Percentiles rank a stretch among this genome's conserved stretches.
Conservation (phyloP, 2,329 filamentous ascomycete species). For the Xylaria multiplex region DNA sequence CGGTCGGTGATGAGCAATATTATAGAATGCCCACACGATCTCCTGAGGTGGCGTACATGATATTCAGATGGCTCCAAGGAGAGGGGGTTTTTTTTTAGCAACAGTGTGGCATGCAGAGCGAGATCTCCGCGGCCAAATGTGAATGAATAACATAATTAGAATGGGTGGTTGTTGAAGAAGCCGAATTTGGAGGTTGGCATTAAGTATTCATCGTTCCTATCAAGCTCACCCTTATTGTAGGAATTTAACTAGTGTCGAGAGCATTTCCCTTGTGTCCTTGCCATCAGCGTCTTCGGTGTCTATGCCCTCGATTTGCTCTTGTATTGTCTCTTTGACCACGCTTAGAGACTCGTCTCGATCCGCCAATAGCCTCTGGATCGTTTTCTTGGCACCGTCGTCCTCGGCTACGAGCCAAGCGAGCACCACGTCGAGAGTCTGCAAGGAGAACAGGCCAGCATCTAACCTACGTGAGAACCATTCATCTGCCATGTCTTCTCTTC, state of each 20-base stretch:
- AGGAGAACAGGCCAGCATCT: constrained; percentile 83
- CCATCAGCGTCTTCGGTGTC: constrained; percentile 63
- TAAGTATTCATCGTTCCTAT: constrained; percentile 39
- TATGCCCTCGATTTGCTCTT: constrained; percentile 65
- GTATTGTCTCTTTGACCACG: constrained; percentile 73
- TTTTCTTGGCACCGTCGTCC: constrained; percentile 77
- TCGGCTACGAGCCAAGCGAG: constrained; percentile 93
- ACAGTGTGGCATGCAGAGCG: constrained; percentile 1
- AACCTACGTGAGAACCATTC: constrained; percentile 80
- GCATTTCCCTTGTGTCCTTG: constrained; percentile 67
- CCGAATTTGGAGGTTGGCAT: constrained; percentile 33
- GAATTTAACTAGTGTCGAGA: constrained; percentile 63
- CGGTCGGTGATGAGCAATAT: constrained; percentile 1
- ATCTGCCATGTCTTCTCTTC: constrained; percentile 69
- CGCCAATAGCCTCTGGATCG: constrained; percentile 70
- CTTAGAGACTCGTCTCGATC: constrained; percentile 74
- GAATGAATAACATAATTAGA: constrained; percentile 24
- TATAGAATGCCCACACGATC: constrained; percentile 5
- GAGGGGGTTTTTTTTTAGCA: constrained; percentile 6
- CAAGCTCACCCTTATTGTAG: constrained; percentile 49
- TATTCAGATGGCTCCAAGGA: constrained; percentile 1
- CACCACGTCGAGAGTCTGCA: constrained; percentile 86
- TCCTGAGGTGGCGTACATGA: background rate
- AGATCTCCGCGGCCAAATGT: constrained; percentile 4
- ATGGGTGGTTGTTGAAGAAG: constrained; percentile 21